Evolutionary conservation across 2,329 filamentous ascomycete species (phyloP).

Genomic region (Penicillium decumbens): DNA sequence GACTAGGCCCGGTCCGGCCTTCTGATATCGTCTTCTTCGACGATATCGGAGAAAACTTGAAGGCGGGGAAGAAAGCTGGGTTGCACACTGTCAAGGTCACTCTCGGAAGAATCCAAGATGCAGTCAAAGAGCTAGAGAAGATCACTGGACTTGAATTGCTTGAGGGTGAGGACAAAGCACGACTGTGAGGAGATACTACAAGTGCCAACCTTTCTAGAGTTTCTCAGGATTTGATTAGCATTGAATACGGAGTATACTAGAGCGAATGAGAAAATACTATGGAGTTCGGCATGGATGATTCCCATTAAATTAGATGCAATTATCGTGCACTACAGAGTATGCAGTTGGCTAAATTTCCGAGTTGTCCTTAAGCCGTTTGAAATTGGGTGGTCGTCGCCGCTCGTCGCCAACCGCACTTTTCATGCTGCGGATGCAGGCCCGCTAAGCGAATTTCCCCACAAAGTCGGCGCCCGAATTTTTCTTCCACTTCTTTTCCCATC

Average conservation of each 20-base stretch:
- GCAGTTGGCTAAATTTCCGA: background rate
- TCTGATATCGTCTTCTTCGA: constrained; percentile 81
- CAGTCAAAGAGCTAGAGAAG: constrained; percentile 74
- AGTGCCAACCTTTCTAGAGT: background rate
- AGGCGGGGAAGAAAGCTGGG: constrained; percentile 67
- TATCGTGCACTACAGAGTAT: background rate
- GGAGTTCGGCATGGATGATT: background rate
- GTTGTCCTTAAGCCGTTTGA: constrained; percentile 4
- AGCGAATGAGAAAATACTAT: background rate
- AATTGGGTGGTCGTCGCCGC: constrained; percentile 10
- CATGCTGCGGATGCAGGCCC: constrained; percentile 31
- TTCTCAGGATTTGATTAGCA: background rate
- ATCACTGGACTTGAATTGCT: constrained; percentile 60
- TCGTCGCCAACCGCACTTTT: constrained; percentile 42
- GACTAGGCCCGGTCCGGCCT: constrained; percentile 53
- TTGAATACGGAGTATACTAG: background rate
- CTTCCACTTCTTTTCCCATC: constrained; percentile 31
- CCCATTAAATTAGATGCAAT: background rate
- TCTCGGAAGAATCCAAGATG: constrained; percentile 71
- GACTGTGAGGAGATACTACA: constrained; percentile 23
- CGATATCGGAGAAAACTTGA: constrained; percentile 91
- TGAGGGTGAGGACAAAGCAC: constrained; percentile 35
- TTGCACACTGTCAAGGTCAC: constrained; percentile 81
- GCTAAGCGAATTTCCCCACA: constrained; percentile 45
- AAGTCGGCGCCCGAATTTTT: constrained; percentile 36